phyloP scores from a whole-genome alignment of 257 asterid species.

The Echites panduratus region DNA sequence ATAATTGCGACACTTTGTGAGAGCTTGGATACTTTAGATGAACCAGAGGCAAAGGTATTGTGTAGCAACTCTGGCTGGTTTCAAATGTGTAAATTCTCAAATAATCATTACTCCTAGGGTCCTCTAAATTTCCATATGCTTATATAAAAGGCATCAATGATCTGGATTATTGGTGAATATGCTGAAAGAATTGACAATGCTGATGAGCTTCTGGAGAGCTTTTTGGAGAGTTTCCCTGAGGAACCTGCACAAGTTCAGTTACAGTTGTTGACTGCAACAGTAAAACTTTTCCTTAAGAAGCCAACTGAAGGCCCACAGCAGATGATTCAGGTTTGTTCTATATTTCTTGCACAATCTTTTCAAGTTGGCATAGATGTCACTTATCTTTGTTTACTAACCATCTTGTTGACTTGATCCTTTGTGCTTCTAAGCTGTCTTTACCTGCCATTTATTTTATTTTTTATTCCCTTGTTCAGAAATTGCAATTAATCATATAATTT shows the following conservation, averaged over 20 bases:
- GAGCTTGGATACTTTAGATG: constrained; percentile 96
- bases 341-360: constrained; percentile 3
- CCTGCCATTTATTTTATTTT: neutral
- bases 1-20: constrained; percentile 98
- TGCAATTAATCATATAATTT: neutral
- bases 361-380: neutral
- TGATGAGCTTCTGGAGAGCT: constrained; percentile 98
- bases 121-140: constrained; percentile 17
- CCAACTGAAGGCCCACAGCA: constrained; percentile 99
- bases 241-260: constrained; percentile 97
- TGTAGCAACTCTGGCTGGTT: neutral
- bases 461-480: neutral
- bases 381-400: neutral
- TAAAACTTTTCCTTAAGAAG: constrained; percentile 94
- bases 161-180: constrained; percentile 99
- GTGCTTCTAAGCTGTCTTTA: neutral
- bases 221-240: constrained; percentile 93
- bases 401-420: neutral
- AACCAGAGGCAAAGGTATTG: constrained; percentile 98
- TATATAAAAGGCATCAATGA: constrained; percentile 86
- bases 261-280: constrained; percentile 97
- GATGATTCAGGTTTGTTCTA: constrained; percentile 82
- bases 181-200: constrained; percentile 99
- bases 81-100: constrained; percentile 1
- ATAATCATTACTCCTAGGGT: neutral